Percentiles rank a stretch among this genome's conserved stretches.
Conservation (phyloP, 345 rosid species). For the Toxicodendron radicans region DNA sequence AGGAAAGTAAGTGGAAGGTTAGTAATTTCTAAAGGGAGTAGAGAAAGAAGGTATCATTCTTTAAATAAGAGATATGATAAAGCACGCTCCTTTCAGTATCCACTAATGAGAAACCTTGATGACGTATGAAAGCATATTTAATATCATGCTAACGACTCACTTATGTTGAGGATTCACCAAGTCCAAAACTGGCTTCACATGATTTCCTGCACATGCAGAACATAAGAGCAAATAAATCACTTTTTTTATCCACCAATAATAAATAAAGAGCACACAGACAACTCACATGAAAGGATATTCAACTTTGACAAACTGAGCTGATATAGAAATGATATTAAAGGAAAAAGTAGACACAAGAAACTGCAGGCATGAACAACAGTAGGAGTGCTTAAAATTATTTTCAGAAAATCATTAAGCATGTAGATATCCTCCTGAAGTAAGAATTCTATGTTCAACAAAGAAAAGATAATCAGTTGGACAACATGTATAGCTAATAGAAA, state of each 20-base stretch:
- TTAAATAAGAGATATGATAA: no score
- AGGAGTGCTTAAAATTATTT: not conserved
- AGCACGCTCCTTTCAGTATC: not conserved
- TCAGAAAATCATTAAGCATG: not conserved
- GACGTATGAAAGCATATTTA: conserved; percentile 1
- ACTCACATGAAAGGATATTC: not conserved
- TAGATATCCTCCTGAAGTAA: not conserved
- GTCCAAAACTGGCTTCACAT: conserved; percentile 63
- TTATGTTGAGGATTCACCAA: conserved; percentile 80
- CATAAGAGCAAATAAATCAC: not conserved
- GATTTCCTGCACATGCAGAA: conserved; percentile 49
- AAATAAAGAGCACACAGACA: no score
- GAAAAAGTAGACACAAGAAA: conserved; percentile 1
- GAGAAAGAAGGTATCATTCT: not conserved
- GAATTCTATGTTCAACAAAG: not conserved
- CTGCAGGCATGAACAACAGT: not conserved
- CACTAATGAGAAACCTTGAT: not conserved
- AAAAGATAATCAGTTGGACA: conserved; percentile 6
- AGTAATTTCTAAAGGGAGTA: not conserved
- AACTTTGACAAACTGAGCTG: not conserved
- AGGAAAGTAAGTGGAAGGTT: not conserved
- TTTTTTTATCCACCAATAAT: not conserved
- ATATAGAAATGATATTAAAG: not conserved
- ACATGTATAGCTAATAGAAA: conserved; percentile 5
- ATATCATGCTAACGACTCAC: conserved; percentile 47